phyloP scores from a whole-genome alignment of 345 rosid species.

The Arabis alpina region DNA sequence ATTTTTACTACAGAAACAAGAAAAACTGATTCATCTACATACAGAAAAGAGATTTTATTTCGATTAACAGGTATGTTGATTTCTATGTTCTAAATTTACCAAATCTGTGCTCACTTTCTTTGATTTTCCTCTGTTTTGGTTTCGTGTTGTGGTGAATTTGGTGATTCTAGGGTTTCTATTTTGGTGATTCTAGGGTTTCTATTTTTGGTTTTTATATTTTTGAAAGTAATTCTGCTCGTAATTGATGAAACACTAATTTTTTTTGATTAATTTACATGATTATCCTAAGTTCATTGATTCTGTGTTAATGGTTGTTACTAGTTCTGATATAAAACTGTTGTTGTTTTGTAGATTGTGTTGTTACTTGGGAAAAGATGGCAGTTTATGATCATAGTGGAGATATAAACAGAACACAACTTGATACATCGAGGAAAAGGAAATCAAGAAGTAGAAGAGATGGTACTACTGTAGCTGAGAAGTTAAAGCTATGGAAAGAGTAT shows the following conservation, averaged over 20 bases:
- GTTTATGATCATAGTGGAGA: slow-evolving; percentile 34
- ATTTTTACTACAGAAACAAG: not conserved
- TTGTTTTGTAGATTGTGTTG: slow-evolving; percentile 21
- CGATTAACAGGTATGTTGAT: slow-evolving; percentile 27
- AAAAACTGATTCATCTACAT: not conserved
- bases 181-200: not conserved
- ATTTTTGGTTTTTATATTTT: not conserved
- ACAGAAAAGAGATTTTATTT: slow-evolving; percentile 13
- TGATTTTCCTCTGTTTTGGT: not conserved
- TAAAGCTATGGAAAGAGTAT: slow-evolving; percentile 64
- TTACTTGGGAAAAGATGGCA: slow-evolving; percentile 41
- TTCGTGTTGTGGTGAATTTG: not conserved
- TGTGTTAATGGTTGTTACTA: too few relatives aligned
- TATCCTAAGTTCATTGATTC: too few relatives aligned
- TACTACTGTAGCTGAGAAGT: slow-evolving; percentile 52
- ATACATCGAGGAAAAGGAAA: slow-evolving; percentile 58
- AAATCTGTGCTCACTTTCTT: not conserved
- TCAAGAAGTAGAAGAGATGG: slow-evolving; percentile 53
- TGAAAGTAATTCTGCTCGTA: too few relatives aligned
- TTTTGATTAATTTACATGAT: too few relatives aligned
- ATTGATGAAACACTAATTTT: too few relatives aligned
- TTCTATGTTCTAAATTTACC: not conserved
- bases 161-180: not conserved
- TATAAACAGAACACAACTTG: slow-evolving; percentile 4
- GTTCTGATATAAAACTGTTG: not conserved